phyloP scores from a whole-genome alignment of 108 stramenopile species.

The Epipyxis sp. region DNA sequence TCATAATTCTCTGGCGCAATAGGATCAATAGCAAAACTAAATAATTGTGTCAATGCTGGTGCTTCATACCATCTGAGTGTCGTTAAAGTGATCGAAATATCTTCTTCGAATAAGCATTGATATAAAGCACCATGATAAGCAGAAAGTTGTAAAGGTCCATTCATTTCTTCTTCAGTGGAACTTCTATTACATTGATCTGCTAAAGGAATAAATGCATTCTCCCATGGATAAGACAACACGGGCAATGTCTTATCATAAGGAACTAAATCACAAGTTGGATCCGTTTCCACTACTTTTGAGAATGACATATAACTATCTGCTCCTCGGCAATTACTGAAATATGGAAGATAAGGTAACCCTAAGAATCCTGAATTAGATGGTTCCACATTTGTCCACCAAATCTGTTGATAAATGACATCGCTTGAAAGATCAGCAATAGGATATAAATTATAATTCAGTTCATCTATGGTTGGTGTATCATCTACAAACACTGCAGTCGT shows the following conservation, averaged over 20 bases:
- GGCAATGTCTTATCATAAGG: slow-evolving; percentile 43
- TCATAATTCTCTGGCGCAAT: slow-evolving; percentile 3
- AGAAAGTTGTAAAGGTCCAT: not conserved
- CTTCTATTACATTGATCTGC: slow-evolving; percentile 28
- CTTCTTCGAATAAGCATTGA: slow-evolving; percentile 70
- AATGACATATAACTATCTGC: slow-evolving; percentile 69
- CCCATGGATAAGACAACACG: slow-evolving; percentile 57
- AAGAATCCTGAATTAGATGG: slow-evolving; percentile 48
- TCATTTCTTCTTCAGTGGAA: not conserved
- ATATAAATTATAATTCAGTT: not conserved
- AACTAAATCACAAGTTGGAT: slow-evolving; percentile 59
- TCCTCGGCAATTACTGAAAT: slow-evolving; percentile 72
- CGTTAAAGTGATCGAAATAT: slow-evolving; percentile 45
- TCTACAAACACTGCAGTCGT: slow-evolving; percentile 34
- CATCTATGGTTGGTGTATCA: slow-evolving; percentile 32
- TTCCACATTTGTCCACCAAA: slow-evolving; percentile 40
- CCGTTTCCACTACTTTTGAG: slow-evolving; percentile 70
- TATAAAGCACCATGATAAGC: slow-evolving; percentile 49
- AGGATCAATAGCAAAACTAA: slow-evolving; percentile 66
- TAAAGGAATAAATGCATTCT: slow-evolving; percentile 22
- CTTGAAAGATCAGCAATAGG: not conserved
- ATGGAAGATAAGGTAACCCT: slow-evolving; percentile 71
- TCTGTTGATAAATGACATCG: slow-evolving; percentile 22
- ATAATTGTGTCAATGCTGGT: slow-evolving; percentile 48
- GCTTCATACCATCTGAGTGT: slow-evolving; percentile 72